Evolutionary conservation across 2,329 filamentous ascomycete genomes (phyloP), one percentile per base, ranked within the genome.

Genomic region (Eutypa lata): DNA sequence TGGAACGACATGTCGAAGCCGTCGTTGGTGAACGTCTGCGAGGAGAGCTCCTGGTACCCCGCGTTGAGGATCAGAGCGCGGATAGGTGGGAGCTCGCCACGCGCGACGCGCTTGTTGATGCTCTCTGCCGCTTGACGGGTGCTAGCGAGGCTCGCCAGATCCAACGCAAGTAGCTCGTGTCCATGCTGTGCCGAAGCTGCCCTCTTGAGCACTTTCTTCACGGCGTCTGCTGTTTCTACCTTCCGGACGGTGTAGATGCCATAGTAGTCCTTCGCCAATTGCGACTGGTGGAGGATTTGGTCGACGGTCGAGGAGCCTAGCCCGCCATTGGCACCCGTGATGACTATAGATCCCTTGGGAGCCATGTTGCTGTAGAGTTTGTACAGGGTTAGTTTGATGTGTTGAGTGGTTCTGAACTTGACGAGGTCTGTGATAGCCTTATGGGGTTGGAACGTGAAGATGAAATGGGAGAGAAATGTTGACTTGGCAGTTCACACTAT

Each of bases 301-400:
- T 54, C 45, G 10, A 70, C 65, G 7, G 71, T 69, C 21, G 65
- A 63, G 11, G 66, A 68, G 7, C 71, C 71, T 26, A 75, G 65
- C 19, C 70, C 68, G 42, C 72, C 72, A 51, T 74, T 74, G 35
- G 70, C 59, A 7, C 71, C 72, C 4, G 72, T 75, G 10, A 73
- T 54, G 2, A 74, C 38, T 24, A 74, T 65, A 2, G 68, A 63
- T 51, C 71, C 68, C 48, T 58, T 57, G 14, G 46, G 11, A 5
- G 28, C n/a, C 28, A 47, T 47, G 48, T 43, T 26, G 33, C 38
- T 31, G 33, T 14, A 10, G 21, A 10, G 40, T 7, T 43, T n/a
- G 13, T 31, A 21, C 19, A 31, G 26, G 26, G n/a, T n/a, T n/a
- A n/a, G n/a, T n/a, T n/a, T n/a, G n/a, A n/a, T n/a, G n/a, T n/a